Conservation (phyloP, 495 filamentous ascomycete species). For the Hypoxylon intermedium region DNA sequence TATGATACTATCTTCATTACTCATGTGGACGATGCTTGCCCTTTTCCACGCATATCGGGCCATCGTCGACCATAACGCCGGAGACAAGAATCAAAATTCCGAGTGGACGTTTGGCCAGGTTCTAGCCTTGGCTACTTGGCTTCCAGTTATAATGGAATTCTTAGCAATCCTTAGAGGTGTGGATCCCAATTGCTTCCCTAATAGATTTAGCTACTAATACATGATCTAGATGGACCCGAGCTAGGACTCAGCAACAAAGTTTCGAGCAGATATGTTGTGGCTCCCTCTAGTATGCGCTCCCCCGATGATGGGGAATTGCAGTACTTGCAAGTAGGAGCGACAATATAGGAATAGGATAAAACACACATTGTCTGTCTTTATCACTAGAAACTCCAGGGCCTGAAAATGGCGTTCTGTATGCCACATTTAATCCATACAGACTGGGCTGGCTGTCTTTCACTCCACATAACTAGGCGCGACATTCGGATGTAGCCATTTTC, state of each 20-base stretch:
- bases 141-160: slow-evolving; percentile 18
- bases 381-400: too few species aligned
- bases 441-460: too few species aligned
- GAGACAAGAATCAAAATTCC: slow-evolving; percentile 16
- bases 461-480: too few species aligned
- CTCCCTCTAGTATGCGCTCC: too few species aligned
- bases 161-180: slow-evolving; percentile 11
- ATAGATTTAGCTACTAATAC: not conserved
- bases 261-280: slow-evolving; percentile 10
- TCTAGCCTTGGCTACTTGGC: slow-evolving; percentile 15
- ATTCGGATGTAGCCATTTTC: too few species aligned
- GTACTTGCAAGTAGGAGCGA: slow-evolving; percentile 4
- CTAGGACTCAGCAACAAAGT: slow-evolving; percentile 16
- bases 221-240: slow-evolving; percentile 11
- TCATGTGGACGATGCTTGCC: slow-evolving; percentile 27
- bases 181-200: not conserved
- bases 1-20: not conserved
- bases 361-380: too few species aligned
- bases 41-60: slow-evolving; percentile 16
- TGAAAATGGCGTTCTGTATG: too few species aligned
- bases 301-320: not conserved
- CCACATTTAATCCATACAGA: too few species aligned
- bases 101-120: slow-evolving; percentile 29
- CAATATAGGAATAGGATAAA: too few species aligned
- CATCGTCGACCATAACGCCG: not conserved